Evolutionary conservation across 257 asterid genomes (phyloP).

Genomic region (Henckelia pumila): DNA sequence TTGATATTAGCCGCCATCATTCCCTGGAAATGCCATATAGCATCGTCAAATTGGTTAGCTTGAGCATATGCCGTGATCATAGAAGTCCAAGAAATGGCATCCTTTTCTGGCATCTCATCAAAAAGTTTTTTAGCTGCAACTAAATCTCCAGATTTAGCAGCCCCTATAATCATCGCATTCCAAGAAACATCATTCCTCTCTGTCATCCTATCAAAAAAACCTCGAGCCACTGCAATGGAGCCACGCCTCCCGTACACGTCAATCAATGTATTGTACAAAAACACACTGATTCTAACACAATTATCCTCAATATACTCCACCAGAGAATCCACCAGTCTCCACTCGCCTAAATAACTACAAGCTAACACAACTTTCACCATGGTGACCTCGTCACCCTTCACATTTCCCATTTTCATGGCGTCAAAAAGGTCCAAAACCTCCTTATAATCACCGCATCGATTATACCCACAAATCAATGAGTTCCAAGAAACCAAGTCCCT

Average conservation of each 20-base stretch:
- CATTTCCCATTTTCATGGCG: slow-evolving; percentile 25
- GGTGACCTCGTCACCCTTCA: slow-evolving; percentile 36
- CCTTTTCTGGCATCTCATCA: slow-evolving; percentile 37
- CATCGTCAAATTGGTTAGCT: slow-evolving; percentile 27
- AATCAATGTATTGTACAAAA: slow-evolving; percentile 38
- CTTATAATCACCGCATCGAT: slow-evolving; percentile 24
- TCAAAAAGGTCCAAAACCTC: slow-evolving; percentile 30
- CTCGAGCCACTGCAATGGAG: slow-evolving; percentile 29
- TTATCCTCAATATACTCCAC: slow-evolving; percentile 28
- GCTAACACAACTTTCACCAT: slow-evolving; percentile 42
- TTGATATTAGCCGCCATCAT: slow-evolving; percentile 33
- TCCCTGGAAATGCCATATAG: slow-evolving; percentile 29
- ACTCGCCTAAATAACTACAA: slow-evolving; percentile 27
- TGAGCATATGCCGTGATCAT: slow-evolving; percentile 39
- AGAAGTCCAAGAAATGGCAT: slow-evolving; percentile 46
- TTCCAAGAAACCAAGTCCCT: slow-evolving; percentile 46
- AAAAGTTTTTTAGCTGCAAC: slow-evolving; percentile 31
- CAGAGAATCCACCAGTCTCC: slow-evolving; percentile 22
- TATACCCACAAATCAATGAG: slow-evolving; percentile 45
- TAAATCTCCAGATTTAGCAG: slow-evolving; percentile 32
- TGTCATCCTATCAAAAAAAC: slow-evolving; percentile 28
- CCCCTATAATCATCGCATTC: slow-evolving; percentile 41
- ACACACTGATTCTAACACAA: slow-evolving; percentile 30
- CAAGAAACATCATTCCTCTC: slow-evolving; percentile 43
- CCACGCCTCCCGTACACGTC: slow-evolving; percentile 38